phyloP scores from a whole-genome alignment of 2,329 filamentous ascomycete species.

The Cryphonectria carpinicola region DNA sequence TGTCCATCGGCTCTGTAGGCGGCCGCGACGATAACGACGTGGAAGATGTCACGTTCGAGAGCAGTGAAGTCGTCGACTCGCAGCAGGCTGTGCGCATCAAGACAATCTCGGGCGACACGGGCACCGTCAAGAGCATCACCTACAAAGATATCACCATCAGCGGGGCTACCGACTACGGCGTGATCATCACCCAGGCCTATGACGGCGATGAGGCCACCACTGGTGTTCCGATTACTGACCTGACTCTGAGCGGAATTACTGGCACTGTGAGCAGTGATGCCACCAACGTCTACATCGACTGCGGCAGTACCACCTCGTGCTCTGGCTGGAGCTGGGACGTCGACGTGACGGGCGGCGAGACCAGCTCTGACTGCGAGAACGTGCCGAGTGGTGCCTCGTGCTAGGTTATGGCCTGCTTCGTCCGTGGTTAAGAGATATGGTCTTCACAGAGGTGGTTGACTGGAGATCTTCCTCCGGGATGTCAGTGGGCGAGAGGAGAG shows the following conservation, averaged over 20 bases:
- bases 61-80: conserved; percentile 53
- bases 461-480: too few relatives aligned
- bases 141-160: conserved; percentile 12
- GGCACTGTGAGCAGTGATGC: conserved; percentile 16
- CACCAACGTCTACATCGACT: conserved; percentile 20
- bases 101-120: conserved; percentile 14
- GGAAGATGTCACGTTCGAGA: conserved; percentile 51
- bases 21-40: conserved; percentile 58
- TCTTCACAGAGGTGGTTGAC: too few relatives aligned
- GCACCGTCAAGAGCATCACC: conserved; percentile 7
- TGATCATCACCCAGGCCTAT: conserved; percentile 29
- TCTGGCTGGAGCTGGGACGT: conserved; percentile 11
- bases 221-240: conserved; percentile 24
- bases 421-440: too few relatives aligned
- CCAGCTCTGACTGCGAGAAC: background rate
- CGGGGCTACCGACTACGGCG: conserved; percentile 20
- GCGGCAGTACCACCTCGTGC: conserved; percentile 5
- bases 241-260: conserved; percentile 19
- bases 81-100: conserved; percentile 47
- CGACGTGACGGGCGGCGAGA: conserved; percentile 14
- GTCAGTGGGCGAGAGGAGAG: too few relatives aligned
- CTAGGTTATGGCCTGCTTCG: background rate
- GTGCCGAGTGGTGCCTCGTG: conserved; percentile 12
- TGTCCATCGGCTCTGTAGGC: conserved; percentile 61
- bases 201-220: conserved; percentile 25